Evolutionary conservation across 768 basidiomycete species (phyloP), one percentile per base, ranked within the genome.

Genomic region (Boletus reticuloceps): DNA sequence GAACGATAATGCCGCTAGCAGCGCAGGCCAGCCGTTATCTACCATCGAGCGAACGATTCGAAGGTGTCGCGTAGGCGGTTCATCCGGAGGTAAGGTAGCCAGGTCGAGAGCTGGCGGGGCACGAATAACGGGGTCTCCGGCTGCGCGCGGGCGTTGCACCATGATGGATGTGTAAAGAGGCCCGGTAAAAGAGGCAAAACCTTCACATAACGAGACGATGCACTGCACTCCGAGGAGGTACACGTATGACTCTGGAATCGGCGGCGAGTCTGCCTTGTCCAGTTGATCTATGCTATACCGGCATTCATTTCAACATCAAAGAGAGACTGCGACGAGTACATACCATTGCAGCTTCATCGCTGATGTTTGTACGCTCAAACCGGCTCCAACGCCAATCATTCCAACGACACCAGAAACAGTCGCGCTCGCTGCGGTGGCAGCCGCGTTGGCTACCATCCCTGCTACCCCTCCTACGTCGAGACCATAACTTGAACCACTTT

Each of bases 251-350:
- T 99, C 97, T 0, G 97, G 96, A 50, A 98, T 94, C 0, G 84
- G 79, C 0, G 97, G 97, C 0, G 94, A 85, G 62, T 99, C 97
- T 0, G 93, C 89, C 70, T 99, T 99, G 75, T 99, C 96, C 13
- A 98, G 83, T 70, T 98, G 97, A 68, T 99, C 96, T 62, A 99
- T 98, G 68, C 95, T 97, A 63, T 6, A 17, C 2, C 9, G 38
- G 22, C 11, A n/a, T 47, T 37, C 20, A 38, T n/a, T 32, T 54
- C 7, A 34, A 9, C 13, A 44, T 10, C 25, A 27, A 22, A 38
- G 19, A 22, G 32, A 34, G 39, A 36, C 5, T 4, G 1, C 16
- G 14, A 32, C 17, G 40, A 12, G 20, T 6, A 75, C 84, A 40
- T 56, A 94, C 94, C 95, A 94, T 70, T 94, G 92, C 25, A 97